Base-by-base conservation (phyloP, 768 basidiomycete species). In the Serendipita sp. region DNA sequence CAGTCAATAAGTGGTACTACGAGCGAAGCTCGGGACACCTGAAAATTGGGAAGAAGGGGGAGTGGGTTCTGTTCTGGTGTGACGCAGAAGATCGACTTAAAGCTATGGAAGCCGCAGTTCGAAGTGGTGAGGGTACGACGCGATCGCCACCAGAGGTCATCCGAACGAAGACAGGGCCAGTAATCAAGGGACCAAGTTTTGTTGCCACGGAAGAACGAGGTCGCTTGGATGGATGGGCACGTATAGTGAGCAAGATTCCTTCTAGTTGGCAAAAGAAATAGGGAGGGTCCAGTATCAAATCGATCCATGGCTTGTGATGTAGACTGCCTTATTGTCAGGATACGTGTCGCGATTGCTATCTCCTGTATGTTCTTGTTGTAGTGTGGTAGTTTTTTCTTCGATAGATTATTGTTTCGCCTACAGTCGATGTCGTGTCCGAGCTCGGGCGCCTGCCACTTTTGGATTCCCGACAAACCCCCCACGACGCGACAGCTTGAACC, bases 1-100 rank as follows among this genome's bases (percentile, higher is more conserved):
- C 93, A 0, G 84, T 98, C 63, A 99, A 99, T 75, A 95, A 93
- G 74, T 99, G 96, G 96, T 99, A 99, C 74, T 97, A 91, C 67
- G 96, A 99, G 70, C 84, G 96, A 34, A 89, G 87, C 70, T 87
- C 86, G 20, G 96, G 96, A 20, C 94, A 97, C 74, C 65, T 92
- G 42, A 80, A 89, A 66, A 81, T 86, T 77, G 68, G 64, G 53
- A 60, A 66, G 33, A 58, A 58, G 42, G 87, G 85, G 11, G 76
- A 83, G 26, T 99, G 95, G 90, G 84, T 91, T 48, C 72, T 99
- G 68, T 99, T 99, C 73, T 99, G 96, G 96, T 96, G 94, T 72
- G 96, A 99, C 74, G 91, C 86, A 0, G 95, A 98, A 76, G 89
- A 86, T 74, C 78, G 86, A 61, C 73, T 94, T 28, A 84, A 81